A percentile compares a stretch with the other conserved stretches of the same genome.
Evolutionary conservation across 331 rosid genomes (phyloP).

Genomic region (Malus hybrid): DNA sequence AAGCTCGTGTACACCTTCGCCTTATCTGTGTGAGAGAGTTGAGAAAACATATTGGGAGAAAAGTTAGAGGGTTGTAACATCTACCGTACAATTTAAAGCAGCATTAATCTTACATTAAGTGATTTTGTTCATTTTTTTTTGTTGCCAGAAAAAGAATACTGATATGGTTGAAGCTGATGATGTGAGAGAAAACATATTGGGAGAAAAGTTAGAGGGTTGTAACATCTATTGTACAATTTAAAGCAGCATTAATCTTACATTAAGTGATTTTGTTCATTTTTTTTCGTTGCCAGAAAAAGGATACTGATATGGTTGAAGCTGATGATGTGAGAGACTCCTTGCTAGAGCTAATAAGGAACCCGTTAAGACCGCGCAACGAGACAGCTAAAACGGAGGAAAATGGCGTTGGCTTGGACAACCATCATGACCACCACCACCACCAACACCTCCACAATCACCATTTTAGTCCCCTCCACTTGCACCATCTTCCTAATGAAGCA

Average conservation of each 20-base stretch:
- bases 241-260: background rate
- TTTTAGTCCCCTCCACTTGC: slow-evolving; percentile 16
- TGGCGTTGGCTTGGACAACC: slow-evolving; percentile 33
- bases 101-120: background rate
- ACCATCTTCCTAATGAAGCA: slow-evolving; percentile 16
- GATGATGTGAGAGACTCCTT: slow-evolving; percentile 70
- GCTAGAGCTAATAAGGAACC: slow-evolving; percentile 63
- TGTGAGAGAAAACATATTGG: slow-evolving; percentile 38
- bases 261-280: background rate
- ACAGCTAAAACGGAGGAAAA: slow-evolving; percentile 35
- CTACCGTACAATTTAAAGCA: background rate
- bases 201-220: background rate
- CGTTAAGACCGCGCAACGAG: slow-evolving; percentile 37
- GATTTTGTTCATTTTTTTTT: background rate
- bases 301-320: slow-evolving; percentile 63
- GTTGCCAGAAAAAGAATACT: slow-evolving; percentile 59
- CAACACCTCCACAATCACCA: slow-evolving; percentile 22
- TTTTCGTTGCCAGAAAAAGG: slow-evolving; percentile 48
- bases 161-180: slow-evolving; percentile 69
- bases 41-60: background rate
- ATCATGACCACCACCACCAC: slow-evolving; percentile 28
- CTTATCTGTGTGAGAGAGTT: background rate
- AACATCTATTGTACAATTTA: background rate
- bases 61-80: background rate
- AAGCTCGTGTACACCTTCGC: too few relatives aligned